These are phyloP conservation scores for Flaveria bidentis DNA, from an alignment of 129 eudicot genomes.

Conservation along the genomic window DNA sequence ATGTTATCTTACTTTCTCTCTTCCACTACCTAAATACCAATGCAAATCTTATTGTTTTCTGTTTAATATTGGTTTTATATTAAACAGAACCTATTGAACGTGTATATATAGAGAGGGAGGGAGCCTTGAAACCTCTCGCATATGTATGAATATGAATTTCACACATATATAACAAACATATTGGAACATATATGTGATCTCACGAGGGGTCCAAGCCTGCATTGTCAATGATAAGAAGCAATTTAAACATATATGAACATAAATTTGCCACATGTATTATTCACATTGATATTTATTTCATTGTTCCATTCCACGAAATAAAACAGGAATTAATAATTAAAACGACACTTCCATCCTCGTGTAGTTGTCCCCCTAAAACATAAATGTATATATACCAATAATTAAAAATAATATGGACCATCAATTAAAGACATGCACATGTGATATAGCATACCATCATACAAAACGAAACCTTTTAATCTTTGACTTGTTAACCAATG, in stretches of 20 bases:
- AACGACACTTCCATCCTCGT: not conserved
- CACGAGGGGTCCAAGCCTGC: not conserved
- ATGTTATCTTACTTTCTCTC: no score
- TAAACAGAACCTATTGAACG: no score
- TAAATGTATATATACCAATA: not conserved
- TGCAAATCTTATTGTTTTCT: no score
- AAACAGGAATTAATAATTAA: conserved; percentile 9
- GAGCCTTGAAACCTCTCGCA: no score
- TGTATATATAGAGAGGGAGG: no score
- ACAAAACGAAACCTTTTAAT: not conserved
- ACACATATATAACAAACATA: not conserved
- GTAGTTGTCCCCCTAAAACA: conserved; percentile 26
- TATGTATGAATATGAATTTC: not conserved
- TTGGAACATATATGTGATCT: not conserved
- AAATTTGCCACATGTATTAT: not conserved
- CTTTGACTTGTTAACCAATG: conserved; percentile 26
- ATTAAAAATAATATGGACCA: conserved; percentile 4
- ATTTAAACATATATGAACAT: conserved; percentile 5
- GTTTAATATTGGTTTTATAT: no score
- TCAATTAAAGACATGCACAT: conserved; percentile 30
- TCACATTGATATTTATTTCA: not conserved
- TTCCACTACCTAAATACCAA: no score
- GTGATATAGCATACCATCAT: conserved; percentile 24
- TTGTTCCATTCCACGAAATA: not conserved
- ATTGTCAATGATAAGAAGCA: conserved; percentile 7